Evolutionary conservation across 306 rosid genomes (phyloP).

Genomic region (Fragaria nilgerrensis): DNA sequence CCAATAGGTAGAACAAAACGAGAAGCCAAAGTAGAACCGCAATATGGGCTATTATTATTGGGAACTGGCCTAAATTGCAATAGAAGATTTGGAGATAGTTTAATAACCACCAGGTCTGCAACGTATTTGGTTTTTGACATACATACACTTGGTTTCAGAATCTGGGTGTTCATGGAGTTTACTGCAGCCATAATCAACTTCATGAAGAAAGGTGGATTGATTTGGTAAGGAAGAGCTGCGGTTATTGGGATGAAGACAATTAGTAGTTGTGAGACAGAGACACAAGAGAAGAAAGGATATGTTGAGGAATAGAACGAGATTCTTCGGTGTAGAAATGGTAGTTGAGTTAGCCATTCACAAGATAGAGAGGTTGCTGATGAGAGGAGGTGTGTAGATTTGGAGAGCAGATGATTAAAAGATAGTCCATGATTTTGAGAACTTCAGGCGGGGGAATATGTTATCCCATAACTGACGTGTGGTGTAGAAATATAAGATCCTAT

Average conservation of each 20-base stretch:
- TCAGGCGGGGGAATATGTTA: too few species aligned
- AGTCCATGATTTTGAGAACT: neutral
- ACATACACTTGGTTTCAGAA: conserved; percentile 44
- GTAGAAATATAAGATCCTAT: too few species aligned
- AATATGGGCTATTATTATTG: conserved; percentile 28
- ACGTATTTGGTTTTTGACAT: conserved; percentile 33
- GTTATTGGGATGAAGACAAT: conserved; percentile 5
- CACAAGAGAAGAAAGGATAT: conserved; percentile 34
- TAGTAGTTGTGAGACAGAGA: conserved; percentile 25
- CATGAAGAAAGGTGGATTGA: neutral
- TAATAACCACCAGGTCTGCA: conserved; percentile 68
- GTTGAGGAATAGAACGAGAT: conserved; percentile 37
- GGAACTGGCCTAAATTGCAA: conserved; percentile 51
- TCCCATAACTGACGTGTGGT: too few species aligned
- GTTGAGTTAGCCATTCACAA: conserved; percentile 2
- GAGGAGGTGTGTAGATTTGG: neutral
- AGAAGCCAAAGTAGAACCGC: conserved; percentile 56
- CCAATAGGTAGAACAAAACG: conserved; percentile 64
- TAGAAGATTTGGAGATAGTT: conserved; percentile 66
- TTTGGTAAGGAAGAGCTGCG: conserved; percentile 7
- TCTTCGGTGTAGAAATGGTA: conserved; percentile 19
- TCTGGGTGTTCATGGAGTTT: conserved; percentile 40
- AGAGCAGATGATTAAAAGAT: neutral
- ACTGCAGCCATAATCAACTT: conserved; percentile 35
- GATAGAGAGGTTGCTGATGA: neutral